Evolutionary conservation across 306 rosid species (phyloP), one percentile per base, ranked within the genome.

Genomic region (Oxytropis ochrocephala): DNA sequence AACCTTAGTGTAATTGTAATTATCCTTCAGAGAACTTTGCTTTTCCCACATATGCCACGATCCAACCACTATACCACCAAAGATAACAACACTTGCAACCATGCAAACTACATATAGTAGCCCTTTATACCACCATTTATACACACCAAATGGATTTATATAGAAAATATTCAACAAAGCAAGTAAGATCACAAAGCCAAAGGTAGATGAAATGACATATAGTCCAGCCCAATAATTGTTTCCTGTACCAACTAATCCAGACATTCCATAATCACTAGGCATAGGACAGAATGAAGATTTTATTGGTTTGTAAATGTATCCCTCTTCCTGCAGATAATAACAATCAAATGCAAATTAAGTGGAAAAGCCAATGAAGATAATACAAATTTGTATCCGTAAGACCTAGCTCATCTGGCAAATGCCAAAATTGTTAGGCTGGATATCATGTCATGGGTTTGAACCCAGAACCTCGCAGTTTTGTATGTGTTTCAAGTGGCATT

Each of bases 121-220:
- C 73, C 96, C 97, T 79, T 76, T 94, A 87, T 83, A 88, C 97
- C 97, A 94, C 96, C 97, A 87, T 75, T 43, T 53, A 0, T 18
- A 7, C 57, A 94, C 76, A 21, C 79, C 35, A 53, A 11, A 87
- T 32, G 91, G 97, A 24, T 80, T 84, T 57, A 94, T 80, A 78
- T 94, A 90, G 76, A 53, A 87, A 30, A 67, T 18, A 39, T 94
- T 69, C 74, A 90, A 67, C 69, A 90, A 76, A 13, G 32, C 43
- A 57, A 88, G 7, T 19, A 85, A 64, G 72, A 87, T 36, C 49
- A 94, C 77, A 55, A 94, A 79, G 11, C 97, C 98, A 3, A 79
- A 4, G 21, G 79, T 85, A n/a, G 97, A 90, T 53, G 86, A 82
- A 58, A 93, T 74, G 42, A 88, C 60, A 64, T 90, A 93, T 5